Conservation (phyloP, 169 alveolate genomes). For the Babesia ovata region DNA sequence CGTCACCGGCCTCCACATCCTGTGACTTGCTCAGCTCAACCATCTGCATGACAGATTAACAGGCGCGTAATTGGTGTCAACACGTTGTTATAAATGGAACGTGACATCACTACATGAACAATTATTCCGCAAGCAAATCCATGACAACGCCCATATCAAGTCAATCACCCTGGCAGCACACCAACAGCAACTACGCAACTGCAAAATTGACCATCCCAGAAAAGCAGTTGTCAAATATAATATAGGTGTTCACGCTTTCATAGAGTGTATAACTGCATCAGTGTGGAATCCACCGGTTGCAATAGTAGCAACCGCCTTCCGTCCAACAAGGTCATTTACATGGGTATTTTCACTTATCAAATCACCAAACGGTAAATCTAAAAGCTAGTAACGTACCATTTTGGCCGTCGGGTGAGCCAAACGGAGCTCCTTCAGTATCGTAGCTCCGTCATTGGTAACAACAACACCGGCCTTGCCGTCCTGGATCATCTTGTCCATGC, state of each 20-base stretch:
- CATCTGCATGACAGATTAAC: constrained; percentile 60
- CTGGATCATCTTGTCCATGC: constrained; percentile 99
- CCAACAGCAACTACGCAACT: no score
- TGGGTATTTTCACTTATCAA: neutral
- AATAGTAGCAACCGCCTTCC: no score
- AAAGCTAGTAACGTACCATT: constrained; percentile 77
- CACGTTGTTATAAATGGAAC: neutral
- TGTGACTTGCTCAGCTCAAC: constrained; percentile 98
- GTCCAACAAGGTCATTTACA: no score
- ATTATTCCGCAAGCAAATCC: neutral
- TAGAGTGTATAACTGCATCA: no score
- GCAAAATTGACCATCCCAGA: no score
- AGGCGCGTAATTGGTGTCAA: neutral
- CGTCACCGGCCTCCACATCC: constrained; percentile 99
- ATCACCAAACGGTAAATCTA: neutral
- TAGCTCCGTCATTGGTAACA: constrained; percentile 99
- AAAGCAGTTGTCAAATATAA: no score
- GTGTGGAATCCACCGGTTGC: no score
- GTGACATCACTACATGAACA: neutral
- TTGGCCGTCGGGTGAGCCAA: constrained; percentile 98
- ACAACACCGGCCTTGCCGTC: constrained; percentile 96
- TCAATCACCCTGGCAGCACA: no score
- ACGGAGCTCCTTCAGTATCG: constrained; percentile 94
- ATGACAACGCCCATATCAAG: neutral
- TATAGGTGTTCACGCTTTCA: no score